Evolutionary conservation across 257 asterid genomes (phyloP), one percentile per base, ranked within the genome.

Genomic region (Salvia rosmarinus): DNA sequence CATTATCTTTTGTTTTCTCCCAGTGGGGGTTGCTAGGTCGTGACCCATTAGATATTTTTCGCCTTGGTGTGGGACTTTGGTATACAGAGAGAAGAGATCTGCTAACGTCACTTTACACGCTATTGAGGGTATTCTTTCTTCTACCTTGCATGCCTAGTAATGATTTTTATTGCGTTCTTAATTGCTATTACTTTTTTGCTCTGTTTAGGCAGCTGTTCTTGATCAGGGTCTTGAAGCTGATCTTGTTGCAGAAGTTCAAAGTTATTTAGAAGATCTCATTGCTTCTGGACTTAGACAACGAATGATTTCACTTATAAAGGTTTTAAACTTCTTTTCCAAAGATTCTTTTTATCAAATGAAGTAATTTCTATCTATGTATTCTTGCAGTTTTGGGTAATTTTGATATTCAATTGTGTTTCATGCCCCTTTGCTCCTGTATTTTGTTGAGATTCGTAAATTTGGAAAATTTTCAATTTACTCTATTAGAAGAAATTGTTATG

Each of bases 1-100:
- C 17, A 52, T 59, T 23, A n/a, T 64, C n/a, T 58, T 63, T 72
- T 25, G 25, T 64, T 64, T 37, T 47, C 64, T 59, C 68, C 58
- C 88, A 95, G 99, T 84, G 93, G 90, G 96, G 98, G 50, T 81
- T 95, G 80, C 81, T 82, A 21, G 97, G 96, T 73, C 92, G 99
- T 68, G 98, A 89, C 73, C 87, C 96, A 47, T 71, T 82, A 62
- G 96, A 95, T 75, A 87, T 95, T 76, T 80, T 82, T 77, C 98
- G 98, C 75, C 95, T 95, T 68, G 90, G 88, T 68, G 95, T 88
- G 4, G 98, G 99, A 51, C 90, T 88, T 71, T 95, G 99, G 99
- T 95, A 89, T 83, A 86, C 96, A 4, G 96, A 91, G 84, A 88
- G 99, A 80, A 79, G 96, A 82, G 97, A 91, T 78, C 81, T 95